Conservation (phyloP, 2,329 filamentous ascomycete species). For the Diatrype stigma region DNA sequence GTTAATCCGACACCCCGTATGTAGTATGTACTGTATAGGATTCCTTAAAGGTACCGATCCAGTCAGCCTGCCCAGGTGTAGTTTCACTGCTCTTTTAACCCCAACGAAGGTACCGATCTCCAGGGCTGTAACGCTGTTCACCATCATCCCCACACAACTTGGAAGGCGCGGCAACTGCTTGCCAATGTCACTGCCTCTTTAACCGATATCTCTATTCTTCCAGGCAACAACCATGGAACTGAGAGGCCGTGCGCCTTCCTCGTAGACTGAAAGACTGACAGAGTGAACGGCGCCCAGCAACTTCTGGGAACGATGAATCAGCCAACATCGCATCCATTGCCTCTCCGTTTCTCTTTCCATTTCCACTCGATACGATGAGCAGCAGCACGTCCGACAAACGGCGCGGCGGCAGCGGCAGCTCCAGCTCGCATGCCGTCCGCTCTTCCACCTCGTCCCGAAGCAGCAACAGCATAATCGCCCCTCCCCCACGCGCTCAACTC, state of each 20-base stretch:
- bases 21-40: too few relatives aligned
- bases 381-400: conserved; percentile 36
- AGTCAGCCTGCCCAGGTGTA: too few relatives aligned
- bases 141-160: neutral
- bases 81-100: too few relatives aligned
- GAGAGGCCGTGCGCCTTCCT: neutral
- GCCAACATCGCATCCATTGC: conserved; percentile 2
- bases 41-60: too few relatives aligned
- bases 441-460: conserved; percentile 25
- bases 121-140: too few relatives aligned
- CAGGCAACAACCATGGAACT: neutral
- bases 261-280: neutral
- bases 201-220: neutral
- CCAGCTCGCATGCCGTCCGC: conserved; percentile 27
- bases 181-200: neutral
- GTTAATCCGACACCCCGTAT: neutral
- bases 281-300: too few relatives aligned
- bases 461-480: conserved; percentile 32
- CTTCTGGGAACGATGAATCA: conserved; percentile 7
- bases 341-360: conserved; percentile 7
- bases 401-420: too few relatives aligned
- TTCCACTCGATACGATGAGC: conserved; percentile 18
- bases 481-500: conserved; percentile 38
- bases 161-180: neutral
- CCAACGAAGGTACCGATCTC: too few relatives aligned